Evolutionary conservation across 139 green algal genomes (phyloP), one percentile per base, ranked within the genome.

Genomic region (Auxenochlorella pyrenoidosa): DNA sequence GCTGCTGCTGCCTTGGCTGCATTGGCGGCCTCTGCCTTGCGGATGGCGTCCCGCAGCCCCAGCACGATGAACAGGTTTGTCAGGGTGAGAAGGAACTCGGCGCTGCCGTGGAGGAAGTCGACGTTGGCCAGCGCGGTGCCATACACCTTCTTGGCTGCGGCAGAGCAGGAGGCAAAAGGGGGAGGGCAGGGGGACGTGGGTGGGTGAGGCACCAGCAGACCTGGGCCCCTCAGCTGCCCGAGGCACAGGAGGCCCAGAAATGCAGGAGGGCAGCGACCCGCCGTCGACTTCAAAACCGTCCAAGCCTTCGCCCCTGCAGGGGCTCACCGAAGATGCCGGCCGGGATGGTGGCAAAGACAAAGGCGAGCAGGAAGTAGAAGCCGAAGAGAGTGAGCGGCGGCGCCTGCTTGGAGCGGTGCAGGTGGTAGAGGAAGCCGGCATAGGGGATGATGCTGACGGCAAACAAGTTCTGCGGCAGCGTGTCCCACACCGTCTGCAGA

Each of bases 341-440:
- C 32, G 96, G 96, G 34, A 99, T 99, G 21, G 96, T 98, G 1
- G 91, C 96, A 47, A 93, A 95, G 0, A 99, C 98, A 88, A 99
- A 99, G 0, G 94, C 96, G 15, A 99, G 93, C 19, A 99, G 92
- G 92, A 99, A 99, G 90, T 97, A 98, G 84, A 99, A 99, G 15
- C 98, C 98, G 80, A 97, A 96, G 0, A 97, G 80, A 4, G 89
- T 92, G 3, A 97, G 78, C 1, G 73, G 86, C 15, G 95, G 94
- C 34, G 88, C 82, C 84, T 95, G 90, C 59, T 93, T 94, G 82
- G 43, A 79, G 19, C n/a, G 32, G 18, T 78, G n/a, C 40, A 85
- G 41, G 63, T 92, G 94, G 90, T 96, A 99, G 0, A 99, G 90
- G 89, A 99, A 99, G n/a, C 79, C 95, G 12, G 97, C 89, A 89